Conservation (phyloP, 306 rosid species). For the Acacia confusa region DNA sequence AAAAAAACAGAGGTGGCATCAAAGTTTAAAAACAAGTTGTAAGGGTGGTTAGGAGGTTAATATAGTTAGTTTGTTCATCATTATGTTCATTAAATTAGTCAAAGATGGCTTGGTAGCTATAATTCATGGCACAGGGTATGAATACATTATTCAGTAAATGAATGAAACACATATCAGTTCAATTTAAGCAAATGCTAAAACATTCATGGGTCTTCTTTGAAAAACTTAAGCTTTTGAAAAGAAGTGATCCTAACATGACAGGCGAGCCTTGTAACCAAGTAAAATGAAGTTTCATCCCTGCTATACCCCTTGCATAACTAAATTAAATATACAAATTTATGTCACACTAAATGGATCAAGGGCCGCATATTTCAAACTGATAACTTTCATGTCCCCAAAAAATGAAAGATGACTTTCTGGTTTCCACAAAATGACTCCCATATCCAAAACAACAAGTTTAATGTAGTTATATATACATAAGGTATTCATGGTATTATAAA, state of each 20-base stretch:
- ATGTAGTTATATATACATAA: neutral
- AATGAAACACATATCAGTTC: neutral
- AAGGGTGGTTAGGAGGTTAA: neutral
- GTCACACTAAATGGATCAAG: neutral
- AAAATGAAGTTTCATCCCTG: neutral
- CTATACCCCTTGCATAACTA: neutral
- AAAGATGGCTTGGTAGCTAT: neutral
- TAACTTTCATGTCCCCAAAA: neutral
- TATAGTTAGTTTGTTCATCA: neutral
- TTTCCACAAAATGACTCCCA: conserved; percentile 9
- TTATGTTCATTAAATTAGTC: neutral
- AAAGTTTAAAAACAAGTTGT: neutral
- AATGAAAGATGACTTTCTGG: neutral
- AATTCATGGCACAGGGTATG: neutral
- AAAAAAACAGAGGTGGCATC: neutral
- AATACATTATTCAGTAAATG: neutral
- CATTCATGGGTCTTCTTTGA: neutral
- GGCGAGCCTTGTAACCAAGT: neutral
- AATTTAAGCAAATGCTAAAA: neutral
- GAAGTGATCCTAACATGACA: neutral
- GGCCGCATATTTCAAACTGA: neutral
- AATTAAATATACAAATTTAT: neutral
- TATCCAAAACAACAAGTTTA: neutral
- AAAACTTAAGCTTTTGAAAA: neutral
- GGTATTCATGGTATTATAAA: neutral